These are phyloP conservation scores for Populus tremula DNA, from an alignment of 345 rosid species.

Conservation along the genomic window DNA sequence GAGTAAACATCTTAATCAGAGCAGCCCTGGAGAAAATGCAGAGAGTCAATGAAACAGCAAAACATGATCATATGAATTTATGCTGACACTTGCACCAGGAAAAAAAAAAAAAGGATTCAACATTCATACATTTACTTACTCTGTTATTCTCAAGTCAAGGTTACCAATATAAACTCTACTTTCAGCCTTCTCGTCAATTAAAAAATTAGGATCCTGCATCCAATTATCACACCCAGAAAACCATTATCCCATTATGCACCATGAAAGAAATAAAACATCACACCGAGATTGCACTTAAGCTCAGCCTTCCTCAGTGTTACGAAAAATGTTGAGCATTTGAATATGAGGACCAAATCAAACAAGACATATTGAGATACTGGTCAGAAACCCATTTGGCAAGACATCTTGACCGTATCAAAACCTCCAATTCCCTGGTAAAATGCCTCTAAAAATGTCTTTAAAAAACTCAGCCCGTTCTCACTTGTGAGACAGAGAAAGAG, in stretches of 20 bases:
- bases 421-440: too few relatives aligned
- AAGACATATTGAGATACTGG: not conserved
- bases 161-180: conserved; percentile 78
- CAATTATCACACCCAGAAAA: not conserved
- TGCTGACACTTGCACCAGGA: not conserved
- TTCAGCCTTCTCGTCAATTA: conserved; percentile 60
- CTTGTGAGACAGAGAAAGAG: not conserved
- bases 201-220: conserved; percentile 54
- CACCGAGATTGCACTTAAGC: not conserved
- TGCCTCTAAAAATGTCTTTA: too few relatives aligned
- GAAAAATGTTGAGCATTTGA: not conserved
- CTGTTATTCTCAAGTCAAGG: conserved; percentile 82
- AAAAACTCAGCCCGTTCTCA: not conserved
- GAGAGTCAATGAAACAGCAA: not conserved
- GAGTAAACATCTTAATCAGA: conserved; percentile 85
- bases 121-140: conserved; percentile 42
- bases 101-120: not conserved
- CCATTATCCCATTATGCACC: not conserved
- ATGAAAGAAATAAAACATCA: not conserved
- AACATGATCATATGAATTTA: not conserved
- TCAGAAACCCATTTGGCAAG: not conserved
- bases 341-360: not conserved
- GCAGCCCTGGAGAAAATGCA: conserved; percentile 54
- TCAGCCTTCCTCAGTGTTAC: not conserved
- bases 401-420: too few relatives aligned